These are phyloP conservation scores for Strigomonas culicis DNA, from an alignment of 208 protist genomes.

Conservation along the genomic window DNA sequence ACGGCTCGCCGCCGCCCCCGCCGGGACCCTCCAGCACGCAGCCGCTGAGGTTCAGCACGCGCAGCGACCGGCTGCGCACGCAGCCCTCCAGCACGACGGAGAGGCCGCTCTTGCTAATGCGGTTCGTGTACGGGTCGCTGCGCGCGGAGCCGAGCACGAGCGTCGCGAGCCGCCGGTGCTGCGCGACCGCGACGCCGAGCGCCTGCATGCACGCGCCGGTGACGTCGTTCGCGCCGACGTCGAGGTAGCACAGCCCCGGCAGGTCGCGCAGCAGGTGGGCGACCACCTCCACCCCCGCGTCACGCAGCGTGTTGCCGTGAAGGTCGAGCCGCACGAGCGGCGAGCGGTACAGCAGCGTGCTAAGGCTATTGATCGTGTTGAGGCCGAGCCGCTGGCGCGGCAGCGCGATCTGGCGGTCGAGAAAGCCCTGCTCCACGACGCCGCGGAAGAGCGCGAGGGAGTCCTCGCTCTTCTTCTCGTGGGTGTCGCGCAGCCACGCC, in stretches of 20 bases:
- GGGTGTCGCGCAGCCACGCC: slow-evolving; percentile 86
- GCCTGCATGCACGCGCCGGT: slow-evolving; percentile 29
- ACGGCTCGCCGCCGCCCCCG: background rate
- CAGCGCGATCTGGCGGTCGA: slow-evolving; percentile 52
- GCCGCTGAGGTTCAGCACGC: slow-evolving; percentile 67
- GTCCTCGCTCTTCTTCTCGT: slow-evolving; percentile 77
- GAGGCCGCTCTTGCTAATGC: slow-evolving; percentile 51
- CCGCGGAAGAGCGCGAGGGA: slow-evolving; percentile 71
- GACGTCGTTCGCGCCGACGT: slow-evolving; percentile 85
- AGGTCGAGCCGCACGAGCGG: slow-evolving; percentile 71
- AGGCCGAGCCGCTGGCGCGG: slow-evolving; percentile 72
- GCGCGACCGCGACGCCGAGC: slow-evolving; percentile 55
- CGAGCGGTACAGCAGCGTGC: slow-evolving; percentile 57
- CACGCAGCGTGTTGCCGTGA: slow-evolving; percentile 82
- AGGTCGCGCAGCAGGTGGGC: slow-evolving; percentile 66
- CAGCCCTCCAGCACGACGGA: slow-evolving; percentile 70
- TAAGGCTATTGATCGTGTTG: slow-evolving; percentile 68
- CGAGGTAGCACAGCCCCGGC: slow-evolving; percentile 63
- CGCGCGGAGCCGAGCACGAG: slow-evolving; percentile 64
- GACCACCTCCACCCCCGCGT: slow-evolving; percentile 77
- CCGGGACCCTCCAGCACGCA: slow-evolving; percentile 17
- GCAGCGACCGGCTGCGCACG: slow-evolving; percentile 62
- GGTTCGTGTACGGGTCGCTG: slow-evolving; percentile 74
- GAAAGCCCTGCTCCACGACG: slow-evolving; percentile 72
- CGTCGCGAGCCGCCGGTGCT: slow-evolving; percentile 64